Base-by-base conservation (phyloP, 1,284 basidiomycete genomes). In the Moesziomyces sp. region DNA sequence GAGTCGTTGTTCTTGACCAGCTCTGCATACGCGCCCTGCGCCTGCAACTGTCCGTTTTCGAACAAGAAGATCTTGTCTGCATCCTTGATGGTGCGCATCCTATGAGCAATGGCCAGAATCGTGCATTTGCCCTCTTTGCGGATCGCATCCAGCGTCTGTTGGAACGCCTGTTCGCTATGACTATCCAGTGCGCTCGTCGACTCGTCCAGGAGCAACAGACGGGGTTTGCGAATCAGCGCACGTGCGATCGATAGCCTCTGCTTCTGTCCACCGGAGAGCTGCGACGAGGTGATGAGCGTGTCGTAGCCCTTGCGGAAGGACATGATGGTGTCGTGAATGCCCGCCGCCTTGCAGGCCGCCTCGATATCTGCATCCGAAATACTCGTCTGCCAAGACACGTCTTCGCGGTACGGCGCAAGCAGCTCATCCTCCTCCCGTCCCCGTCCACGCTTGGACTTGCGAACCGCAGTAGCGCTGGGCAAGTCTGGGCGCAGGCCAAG, bases 251-350 rank as follows among this genome's bases (percentile, higher is more conserved):
- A 67, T 18, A 83, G 49, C 2, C 81, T 56, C 46, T 82, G 81
- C 21, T 79, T 72, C 52, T 83, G 82, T 3, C 82, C 82, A 6
- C 82, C 82, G 9, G 65, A 70, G 30, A 84, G 52, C 50, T 83
- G 80, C 23, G 79, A 71, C 19, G 68, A 81, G 21, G 60, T 76
- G 67, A 63, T 74, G n/a, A 67, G 60, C 0, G 92, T 93, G 69
- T 92, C 91, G 72, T 92, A 91, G 0, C 91, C 93, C 63, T 93
- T 87, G 13, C 94, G 93, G 87, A 99, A 89, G 5, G 90, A 89
- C 89, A 92, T 92, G 46, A 98, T 91, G 79, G 97, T 98, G 76
- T 97, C 94, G 40, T 78, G 65, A 43, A 74, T 70, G 0, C 66
- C 61, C 3, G 72, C 72, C 11, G 46, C 52, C 42, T 52, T 5